phyloP scores from a whole-genome alignment of 2,329 filamentous ascomycete genomes.

The Fusarium nanum region DNA sequence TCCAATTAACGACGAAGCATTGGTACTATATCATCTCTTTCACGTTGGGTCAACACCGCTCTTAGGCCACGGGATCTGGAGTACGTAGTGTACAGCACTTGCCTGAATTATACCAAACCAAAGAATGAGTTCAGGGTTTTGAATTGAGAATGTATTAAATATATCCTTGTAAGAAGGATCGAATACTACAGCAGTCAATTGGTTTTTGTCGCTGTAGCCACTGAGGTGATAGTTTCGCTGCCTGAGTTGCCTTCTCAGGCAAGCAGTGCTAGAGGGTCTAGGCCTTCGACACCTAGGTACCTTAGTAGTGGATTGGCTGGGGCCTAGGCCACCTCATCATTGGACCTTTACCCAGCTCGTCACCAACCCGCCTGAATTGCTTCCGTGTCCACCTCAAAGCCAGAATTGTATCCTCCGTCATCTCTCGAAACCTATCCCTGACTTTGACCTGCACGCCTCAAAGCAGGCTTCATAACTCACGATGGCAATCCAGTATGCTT shows the following conservation, averaged over 20 bases:
- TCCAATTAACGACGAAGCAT: neutral
- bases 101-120: neutral
- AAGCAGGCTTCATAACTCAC: constrained; percentile 44
- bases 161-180: neutral
- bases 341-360: constrained; percentile 38
- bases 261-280: neutral
- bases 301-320: constrained; percentile 18
- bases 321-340: constrained; percentile 25
- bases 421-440: constrained; percentile 27
- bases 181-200: neutral
- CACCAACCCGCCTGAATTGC: constrained; percentile 48
- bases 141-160: neutral
- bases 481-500: constrained; percentile 60
- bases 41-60: neutral
- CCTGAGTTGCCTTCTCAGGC: constrained; percentile 2
- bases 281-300: neutral
- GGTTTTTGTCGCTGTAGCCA: neutral
- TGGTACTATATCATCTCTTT: constrained; percentile 14
- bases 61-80: neutral
- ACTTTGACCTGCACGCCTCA: constrained; percentile 36
- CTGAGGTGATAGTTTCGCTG: neutral
- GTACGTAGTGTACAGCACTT: neutral
- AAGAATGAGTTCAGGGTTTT: neutral
- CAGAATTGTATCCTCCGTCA: constrained; percentile 43
- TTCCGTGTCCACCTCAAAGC: constrained; percentile 44